These are phyloP conservation scores for Rhodotorula sp. DNA, from an alignment of 1,284 basidiomycete species.

Conservation along the genomic window DNA sequence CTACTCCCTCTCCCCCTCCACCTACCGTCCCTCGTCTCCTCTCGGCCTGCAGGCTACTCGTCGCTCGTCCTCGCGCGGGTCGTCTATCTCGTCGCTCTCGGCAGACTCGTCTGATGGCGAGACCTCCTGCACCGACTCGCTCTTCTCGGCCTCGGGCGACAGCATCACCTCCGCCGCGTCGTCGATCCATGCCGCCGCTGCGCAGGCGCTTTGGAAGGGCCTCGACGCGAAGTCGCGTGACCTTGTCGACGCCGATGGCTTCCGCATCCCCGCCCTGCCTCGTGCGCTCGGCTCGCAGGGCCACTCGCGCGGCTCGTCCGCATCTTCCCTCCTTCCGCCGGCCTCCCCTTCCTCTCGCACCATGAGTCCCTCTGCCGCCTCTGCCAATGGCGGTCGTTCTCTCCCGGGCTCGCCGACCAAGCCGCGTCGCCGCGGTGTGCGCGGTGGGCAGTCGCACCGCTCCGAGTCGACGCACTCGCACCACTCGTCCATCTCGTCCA, in stretches of 20 bases:
- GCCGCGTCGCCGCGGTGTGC: conserved; percentile 41
- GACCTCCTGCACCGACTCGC: conserved; percentile 31
- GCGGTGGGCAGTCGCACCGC: conserved; percentile 33
- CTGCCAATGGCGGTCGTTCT: conserved; percentile 19
- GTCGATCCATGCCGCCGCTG: background rate
- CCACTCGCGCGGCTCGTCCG: conserved; percentile 14
- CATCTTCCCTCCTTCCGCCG: conserved; percentile 17
- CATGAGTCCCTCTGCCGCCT: background rate
- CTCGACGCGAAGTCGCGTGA: conserved; percentile 26
- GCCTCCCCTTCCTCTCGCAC: conserved; percentile 24
- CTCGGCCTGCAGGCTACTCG: conserved; percentile 26
- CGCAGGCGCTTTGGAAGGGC: conserved; percentile 29
- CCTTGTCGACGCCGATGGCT: conserved; percentile 29
- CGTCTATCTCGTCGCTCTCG: conserved; percentile 27
- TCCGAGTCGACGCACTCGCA: conserved; percentile 13
- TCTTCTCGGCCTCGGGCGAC: conserved; percentile 32
- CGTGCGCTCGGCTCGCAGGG: conserved; percentile 5
- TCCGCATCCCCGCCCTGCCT: conserved; percentile 28
- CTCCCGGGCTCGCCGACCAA: conserved; percentile 38
- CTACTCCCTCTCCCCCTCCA: conserved; percentile 31
- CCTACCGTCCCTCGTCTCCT: conserved; percentile 28
- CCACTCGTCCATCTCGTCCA: conserved; percentile 35
- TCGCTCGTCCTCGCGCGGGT: conserved; percentile 34
- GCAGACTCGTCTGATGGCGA: conserved; percentile 28
- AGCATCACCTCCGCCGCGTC: conserved; percentile 20